Evolutionary conservation across 1,284 basidiomycete genomes (phyloP).

Genomic region (Ustilago lituana): DNA sequence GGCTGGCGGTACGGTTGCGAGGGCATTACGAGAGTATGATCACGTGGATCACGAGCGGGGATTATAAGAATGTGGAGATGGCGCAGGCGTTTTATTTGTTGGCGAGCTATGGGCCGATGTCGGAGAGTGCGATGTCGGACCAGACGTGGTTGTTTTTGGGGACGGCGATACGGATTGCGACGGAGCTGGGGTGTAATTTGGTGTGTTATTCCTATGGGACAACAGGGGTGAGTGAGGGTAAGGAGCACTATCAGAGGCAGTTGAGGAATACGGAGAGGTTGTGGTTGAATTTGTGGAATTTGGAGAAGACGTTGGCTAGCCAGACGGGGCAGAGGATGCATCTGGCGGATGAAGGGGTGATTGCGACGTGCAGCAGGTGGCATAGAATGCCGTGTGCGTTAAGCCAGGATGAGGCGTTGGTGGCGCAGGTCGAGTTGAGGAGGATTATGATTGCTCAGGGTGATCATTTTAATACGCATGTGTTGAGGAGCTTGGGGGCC

Average conservation of each 20-base stretch:
- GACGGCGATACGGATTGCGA: slow-evolving; percentile 44
- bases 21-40: slow-evolving; percentile 36
- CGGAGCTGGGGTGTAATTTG: slow-evolving; percentile 48
- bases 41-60: slow-evolving; percentile 24
- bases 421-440: slow-evolving; percentile 45
- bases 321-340: slow-evolving; percentile 50
- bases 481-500: slow-evolving; percentile 23
- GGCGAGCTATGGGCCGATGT: slow-evolving; percentile 31
- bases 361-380: slow-evolving; percentile 40
- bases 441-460: slow-evolving; percentile 32
- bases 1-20: slow-evolving; percentile 8
- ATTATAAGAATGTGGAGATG: slow-evolving; percentile 51
- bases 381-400: slow-evolving; percentile 31
- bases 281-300: slow-evolving; percentile 50
- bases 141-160: slow-evolving; percentile 44
- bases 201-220: slow-evolving; percentile 31
- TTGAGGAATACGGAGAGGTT: slow-evolving; percentile 47
- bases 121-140: slow-evolving; percentile 35
- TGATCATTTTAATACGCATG: slow-evolving; percentile 38
- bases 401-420: slow-evolving; percentile 46
- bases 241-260: slow-evolving; percentile 45
- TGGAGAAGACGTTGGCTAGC: slow-evolving; percentile 45
- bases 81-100: slow-evolving; percentile 47
- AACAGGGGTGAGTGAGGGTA: not conserved
- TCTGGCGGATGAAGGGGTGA: slow-evolving; percentile 45